Percentiles rank a stretch among this genome's conserved stretches.
Conservation (phyloP, 352 stramenopile species). For the Phytophthora uliginosa region DNA sequence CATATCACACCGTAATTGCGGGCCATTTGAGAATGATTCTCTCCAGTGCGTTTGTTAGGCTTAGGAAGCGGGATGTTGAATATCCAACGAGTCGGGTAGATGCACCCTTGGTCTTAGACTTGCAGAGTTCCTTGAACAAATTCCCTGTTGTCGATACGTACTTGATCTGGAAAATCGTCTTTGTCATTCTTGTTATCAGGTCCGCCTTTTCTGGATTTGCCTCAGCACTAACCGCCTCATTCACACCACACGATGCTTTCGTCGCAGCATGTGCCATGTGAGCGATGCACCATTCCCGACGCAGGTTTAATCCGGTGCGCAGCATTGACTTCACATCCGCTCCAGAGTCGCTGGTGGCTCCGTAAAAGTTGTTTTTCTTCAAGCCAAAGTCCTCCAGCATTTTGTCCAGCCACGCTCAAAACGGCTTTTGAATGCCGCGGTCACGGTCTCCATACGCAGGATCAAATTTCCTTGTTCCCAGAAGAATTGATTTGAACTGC, state of each 20-base stretch:
- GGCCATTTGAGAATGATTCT: conserved; percentile 15
- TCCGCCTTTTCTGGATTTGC: conserved; percentile 31
- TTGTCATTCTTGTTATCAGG: conserved; percentile 19
- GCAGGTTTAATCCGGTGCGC: conserved; percentile 18
- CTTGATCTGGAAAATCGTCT: conserved; percentile 26
- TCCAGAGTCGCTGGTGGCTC: conserved; percentile 23
- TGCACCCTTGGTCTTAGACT: conserved; percentile 10
- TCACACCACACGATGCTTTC: conserved; percentile 37
- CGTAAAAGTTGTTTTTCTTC: conserved; percentile 24
- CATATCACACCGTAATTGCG: conserved; percentile 15
- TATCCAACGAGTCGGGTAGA: conserved; percentile 20
- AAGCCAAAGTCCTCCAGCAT: conserved; percentile 33
- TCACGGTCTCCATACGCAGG: conserved; percentile 13
- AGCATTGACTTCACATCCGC: conserved; percentile 33
- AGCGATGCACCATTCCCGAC: conserved; percentile 32
- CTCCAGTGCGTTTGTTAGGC: conserved; percentile 14
- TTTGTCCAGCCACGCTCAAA: conserved; percentile 19
- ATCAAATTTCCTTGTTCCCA: conserved; percentile 22
- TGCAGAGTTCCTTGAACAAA: conserved; percentile 24
- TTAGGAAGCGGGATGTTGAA: conserved; percentile 23
- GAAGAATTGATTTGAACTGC: conserved; percentile 26
- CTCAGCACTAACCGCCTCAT: conserved; percentile 4
- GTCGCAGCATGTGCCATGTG: conserved; percentile 32
- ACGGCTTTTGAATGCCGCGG: conserved; percentile 24
- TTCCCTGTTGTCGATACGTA: conserved; percentile 6